These are phyloP conservation scores for Gossypium laxum DNA, from an alignment of 441 rosid genomes.

Conservation along the genomic window DNA sequence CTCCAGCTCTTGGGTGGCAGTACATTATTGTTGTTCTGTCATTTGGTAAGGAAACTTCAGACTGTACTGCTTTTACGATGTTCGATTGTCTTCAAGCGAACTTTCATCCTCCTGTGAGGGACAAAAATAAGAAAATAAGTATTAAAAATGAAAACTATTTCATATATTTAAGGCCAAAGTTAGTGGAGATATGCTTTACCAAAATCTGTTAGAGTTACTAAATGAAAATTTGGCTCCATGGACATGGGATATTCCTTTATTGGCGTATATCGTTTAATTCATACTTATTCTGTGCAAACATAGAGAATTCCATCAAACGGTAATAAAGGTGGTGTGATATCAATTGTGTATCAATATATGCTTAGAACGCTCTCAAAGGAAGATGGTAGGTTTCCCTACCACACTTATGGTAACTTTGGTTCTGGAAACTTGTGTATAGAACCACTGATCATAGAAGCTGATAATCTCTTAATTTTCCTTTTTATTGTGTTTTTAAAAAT, in stretches of 20 bases:
- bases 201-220: not conserved
- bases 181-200: not conserved
- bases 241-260: not conserved
- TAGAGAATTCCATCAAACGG: not conserved
- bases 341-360: not conserved
- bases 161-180: not conserved
- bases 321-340: not conserved
- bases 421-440: not conserved
- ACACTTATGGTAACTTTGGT: not conserved
- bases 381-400: not conserved
- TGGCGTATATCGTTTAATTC: not conserved
- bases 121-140: not conserved
- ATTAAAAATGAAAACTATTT: not conserved
- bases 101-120: not conserved
- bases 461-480: not conserved
- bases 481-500: not conserved
- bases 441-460: not conserved
- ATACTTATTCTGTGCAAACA: not conserved
- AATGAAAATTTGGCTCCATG: not conserved
- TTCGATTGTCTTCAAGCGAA: not conserved
- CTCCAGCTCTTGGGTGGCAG: constrained; percentile 94
- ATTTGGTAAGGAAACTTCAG: constrained; percentile 46
- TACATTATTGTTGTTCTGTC: constrained; percentile 75
- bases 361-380: not conserved
- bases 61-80: not conserved